Conservation (phyloP, 2,329 filamentous ascomycete genomes). For the Furcasterigmium furcatum region DNA sequence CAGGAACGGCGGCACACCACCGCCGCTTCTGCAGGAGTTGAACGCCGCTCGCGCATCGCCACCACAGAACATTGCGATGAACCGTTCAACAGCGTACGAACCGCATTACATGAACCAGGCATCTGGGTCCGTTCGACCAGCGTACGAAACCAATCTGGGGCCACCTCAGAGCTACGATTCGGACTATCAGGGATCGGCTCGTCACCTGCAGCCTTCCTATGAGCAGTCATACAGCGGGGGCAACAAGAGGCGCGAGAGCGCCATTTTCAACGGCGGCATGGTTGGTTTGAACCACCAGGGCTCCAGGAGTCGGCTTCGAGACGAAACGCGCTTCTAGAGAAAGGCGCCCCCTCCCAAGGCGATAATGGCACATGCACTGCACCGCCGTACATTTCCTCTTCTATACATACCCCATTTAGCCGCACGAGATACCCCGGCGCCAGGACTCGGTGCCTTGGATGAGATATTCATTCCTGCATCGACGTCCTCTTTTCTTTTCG, state of each 20-base stretch:
- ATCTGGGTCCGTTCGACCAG: constrained; percentile 29
- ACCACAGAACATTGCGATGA: constrained; percentile 23
- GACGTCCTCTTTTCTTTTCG: no score
- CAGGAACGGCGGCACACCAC: constrained; percentile 38
- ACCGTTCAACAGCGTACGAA: constrained; percentile 37
- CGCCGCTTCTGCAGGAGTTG: constrained; percentile 36
- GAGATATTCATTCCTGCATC: no score
- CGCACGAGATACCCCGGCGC: neutral
- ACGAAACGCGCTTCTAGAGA: constrained; percentile 47
- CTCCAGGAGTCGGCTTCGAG: constrained; percentile 50
- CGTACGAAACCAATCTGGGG: constrained; percentile 41
- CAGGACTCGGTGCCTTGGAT: no score
- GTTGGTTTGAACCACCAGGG: constrained; percentile 45
- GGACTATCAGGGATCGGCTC: constrained; percentile 10
- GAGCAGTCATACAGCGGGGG: constrained; percentile 31
- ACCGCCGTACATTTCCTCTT: neutral
- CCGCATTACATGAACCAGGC: constrained; percentile 36
- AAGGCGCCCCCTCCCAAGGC: neutral
- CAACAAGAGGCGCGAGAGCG: constrained; percentile 57
- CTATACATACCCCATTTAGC: neutral
- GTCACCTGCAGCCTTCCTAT: constrained; percentile 21
- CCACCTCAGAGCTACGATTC: constrained; percentile 21
- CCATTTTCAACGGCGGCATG: constrained; percentile 52
- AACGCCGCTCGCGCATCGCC: constrained; percentile 32
- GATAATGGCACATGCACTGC: neutral